Percentiles rank a stretch among this genome's conserved stretches.
These are phyloP conservation scores for Phytopythium ostracodes DNA, from an alignment of 352 stramenopile species.

Conservation along the genomic window DNA sequence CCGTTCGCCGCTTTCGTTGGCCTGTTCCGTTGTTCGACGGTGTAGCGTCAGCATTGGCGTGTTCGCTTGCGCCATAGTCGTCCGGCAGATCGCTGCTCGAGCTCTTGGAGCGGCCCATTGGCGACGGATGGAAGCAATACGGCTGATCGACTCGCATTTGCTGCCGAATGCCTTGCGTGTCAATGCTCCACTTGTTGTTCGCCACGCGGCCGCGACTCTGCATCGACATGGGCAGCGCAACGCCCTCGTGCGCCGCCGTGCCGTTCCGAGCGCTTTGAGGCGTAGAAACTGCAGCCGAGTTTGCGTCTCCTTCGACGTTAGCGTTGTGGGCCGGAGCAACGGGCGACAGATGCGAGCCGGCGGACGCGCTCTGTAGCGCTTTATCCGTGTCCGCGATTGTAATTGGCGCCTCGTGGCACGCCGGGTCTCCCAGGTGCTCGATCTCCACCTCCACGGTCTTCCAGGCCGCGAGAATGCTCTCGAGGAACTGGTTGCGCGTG, in stretches of 20 bases:
- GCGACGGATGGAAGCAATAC: conserved; percentile 20
- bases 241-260: background rate
- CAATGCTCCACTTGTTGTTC: conserved; percentile 71
- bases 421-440: conserved; percentile 26
- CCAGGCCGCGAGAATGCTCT: conserved; percentile 80
- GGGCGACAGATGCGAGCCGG: conserved; percentile 4
- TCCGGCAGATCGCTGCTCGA: conserved; percentile 38
- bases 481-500: conserved; percentile 82
- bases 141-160: conserved; percentile 32
- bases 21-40: background rate
- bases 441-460: conserved; percentile 69
- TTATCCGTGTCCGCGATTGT: conserved; percentile 30
- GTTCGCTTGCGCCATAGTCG: conserved; percentile 22
- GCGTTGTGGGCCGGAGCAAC: background rate
- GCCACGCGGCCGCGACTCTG: conserved; percentile 33
- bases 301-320: background rate
- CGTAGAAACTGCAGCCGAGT: background rate
- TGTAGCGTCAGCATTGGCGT: background rate
- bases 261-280: background rate
- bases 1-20: background rate
- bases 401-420: conserved; percentile 24
- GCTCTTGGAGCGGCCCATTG: conserved; percentile 17
- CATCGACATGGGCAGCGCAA: conserved; percentile 12
- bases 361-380: conserved; percentile 22
- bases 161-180: conserved; percentile 55